Conservation (phyloP, 1,284 basidiomycete genomes). For the Porodaedalea pini region DNA sequence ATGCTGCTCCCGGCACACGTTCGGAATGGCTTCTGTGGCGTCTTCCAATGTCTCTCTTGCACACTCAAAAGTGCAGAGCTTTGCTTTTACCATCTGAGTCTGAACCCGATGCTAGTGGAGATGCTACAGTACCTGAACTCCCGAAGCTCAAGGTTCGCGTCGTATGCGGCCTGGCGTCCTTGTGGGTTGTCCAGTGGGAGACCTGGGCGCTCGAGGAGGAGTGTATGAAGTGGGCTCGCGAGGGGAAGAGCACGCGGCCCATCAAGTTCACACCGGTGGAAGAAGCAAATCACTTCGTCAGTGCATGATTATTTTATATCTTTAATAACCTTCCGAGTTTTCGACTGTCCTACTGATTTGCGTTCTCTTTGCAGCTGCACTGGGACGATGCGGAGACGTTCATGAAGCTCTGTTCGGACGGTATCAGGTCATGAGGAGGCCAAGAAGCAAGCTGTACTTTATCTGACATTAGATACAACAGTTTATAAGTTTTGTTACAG, state of each 20-base stretch:
- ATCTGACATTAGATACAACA: background rate
- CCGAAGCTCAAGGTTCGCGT: conserved; percentile 8
- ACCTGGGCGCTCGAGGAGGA: conserved; percentile 23
- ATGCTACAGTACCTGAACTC: background rate
- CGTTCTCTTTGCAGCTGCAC: conserved; percentile 11
- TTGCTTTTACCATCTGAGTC: background rate
- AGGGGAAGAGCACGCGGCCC: conserved; percentile 15
- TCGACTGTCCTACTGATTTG: background rate
- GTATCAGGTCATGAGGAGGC: conserved; percentile 2
- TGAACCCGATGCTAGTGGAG: background rate
- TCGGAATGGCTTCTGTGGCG: conserved; percentile 9
- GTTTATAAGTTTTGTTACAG: background rate
- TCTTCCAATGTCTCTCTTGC: conserved; percentile 1
- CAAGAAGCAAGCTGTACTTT: background rate
- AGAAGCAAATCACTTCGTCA: conserved; percentile 28
- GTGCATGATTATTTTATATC: no score
- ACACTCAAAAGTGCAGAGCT: conserved; percentile 5
- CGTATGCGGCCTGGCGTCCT: conserved; percentile 10
- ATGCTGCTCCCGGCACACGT: conserved; percentile 8
- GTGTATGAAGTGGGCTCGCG: conserved; percentile 9
- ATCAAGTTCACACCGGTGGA: conserved; percentile 24
- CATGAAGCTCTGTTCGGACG: conserved; percentile 7
- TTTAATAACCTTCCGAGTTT: background rate
- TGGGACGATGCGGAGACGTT: conserved; percentile 17
- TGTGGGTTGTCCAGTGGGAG: conserved; percentile 23